These are phyloP conservation scores for Kernera saxatilis DNA, from an alignment of 345 rosid genomes.

Conservation along the genomic window DNA sequence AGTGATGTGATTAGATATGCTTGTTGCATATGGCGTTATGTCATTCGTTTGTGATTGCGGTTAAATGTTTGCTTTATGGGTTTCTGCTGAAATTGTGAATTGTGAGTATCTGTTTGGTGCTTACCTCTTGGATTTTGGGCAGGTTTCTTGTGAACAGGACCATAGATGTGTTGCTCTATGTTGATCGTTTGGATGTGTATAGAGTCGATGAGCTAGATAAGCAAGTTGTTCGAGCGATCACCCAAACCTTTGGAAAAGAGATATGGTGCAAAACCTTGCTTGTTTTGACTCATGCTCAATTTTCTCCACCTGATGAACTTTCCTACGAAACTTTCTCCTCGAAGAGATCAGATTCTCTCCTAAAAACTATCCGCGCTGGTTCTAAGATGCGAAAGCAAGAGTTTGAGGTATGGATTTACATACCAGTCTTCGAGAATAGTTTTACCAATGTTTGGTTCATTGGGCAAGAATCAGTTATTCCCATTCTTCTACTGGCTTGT, in stretches of 20 bases:
- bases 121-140: constrained; percentile 19
- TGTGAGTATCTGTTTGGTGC: neutral
- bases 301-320: constrained; percentile 75
- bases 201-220: constrained; percentile 88
- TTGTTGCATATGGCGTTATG: neutral
- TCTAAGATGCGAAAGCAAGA: constrained; percentile 52
- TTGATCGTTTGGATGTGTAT: constrained; percentile 77
- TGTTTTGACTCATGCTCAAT: constrained; percentile 82
- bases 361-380: constrained; percentile 50
- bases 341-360: constrained; percentile 67
- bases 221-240: constrained; percentile 65
- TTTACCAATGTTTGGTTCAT: neutral
- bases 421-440: neutral
- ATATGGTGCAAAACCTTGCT: constrained; percentile 74
- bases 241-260: constrained; percentile 68
- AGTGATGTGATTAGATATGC: neutral
- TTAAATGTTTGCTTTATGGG: neutral
- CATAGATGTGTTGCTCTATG: constrained; percentile 65
- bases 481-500: constrained; percentile 19
- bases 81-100: neutral
- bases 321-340: constrained; percentile 55
- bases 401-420: constrained; percentile 40
- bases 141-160: constrained; percentile 80
- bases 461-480: neutral
- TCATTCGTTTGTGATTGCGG: neutral